Percentiles rank a stretch among this genome's conserved stretches.
These are phyloP conservation scores for Vigna mungo DNA, from an alignment of 306 rosid species.

Conservation along the genomic window DNA sequence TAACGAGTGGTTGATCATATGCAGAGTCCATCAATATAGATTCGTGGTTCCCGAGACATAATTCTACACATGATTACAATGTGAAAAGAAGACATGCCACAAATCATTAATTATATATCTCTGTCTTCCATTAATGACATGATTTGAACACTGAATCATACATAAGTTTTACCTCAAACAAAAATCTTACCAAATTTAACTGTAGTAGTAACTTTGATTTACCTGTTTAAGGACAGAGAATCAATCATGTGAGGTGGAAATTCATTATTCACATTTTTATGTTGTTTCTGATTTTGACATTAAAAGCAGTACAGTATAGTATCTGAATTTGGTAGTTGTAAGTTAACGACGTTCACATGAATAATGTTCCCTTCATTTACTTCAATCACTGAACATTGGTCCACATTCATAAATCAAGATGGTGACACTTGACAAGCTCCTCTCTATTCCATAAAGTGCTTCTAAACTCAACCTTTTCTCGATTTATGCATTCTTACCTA, in stretches of 20 bases:
- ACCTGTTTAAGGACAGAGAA: slow-evolving; percentile 45
- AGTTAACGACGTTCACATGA: slow-evolving; percentile 93
- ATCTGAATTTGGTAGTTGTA: slow-evolving; percentile 84
- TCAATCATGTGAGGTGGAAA: slow-evolving; percentile 56
- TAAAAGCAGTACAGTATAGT: slow-evolving; percentile 57
- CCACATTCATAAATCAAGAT: slow-evolving; percentile 81
- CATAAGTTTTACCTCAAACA: background rate
- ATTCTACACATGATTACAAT: slow-evolving; percentile 30
- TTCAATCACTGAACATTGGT: slow-evolving; percentile 76
- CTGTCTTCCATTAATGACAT: slow-evolving; percentile 33
- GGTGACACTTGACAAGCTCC: slow-evolving; percentile 58
- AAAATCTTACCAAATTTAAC: background rate
- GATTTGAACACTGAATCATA: background rate
- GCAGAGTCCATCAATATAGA: slow-evolving; percentile 31
- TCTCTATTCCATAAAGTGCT: slow-evolving; percentile 37
- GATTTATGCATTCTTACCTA: background rate
- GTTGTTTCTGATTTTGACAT: slow-evolving; percentile 61
- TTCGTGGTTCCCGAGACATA: slow-evolving; percentile 25
- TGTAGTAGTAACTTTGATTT: slow-evolving; percentile 31
- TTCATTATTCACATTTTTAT: slow-evolving; percentile 48
- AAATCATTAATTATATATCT: slow-evolving; percentile 30
- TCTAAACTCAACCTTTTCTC: background rate
- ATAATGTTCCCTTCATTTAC: slow-evolving; percentile 92
- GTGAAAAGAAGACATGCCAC: background rate
- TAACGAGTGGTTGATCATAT: slow-evolving; percentile 41